Base-by-base conservation (phyloP, 2,329 filamentous ascomycete genomes). In the Orbilia brochopaga region DNA sequence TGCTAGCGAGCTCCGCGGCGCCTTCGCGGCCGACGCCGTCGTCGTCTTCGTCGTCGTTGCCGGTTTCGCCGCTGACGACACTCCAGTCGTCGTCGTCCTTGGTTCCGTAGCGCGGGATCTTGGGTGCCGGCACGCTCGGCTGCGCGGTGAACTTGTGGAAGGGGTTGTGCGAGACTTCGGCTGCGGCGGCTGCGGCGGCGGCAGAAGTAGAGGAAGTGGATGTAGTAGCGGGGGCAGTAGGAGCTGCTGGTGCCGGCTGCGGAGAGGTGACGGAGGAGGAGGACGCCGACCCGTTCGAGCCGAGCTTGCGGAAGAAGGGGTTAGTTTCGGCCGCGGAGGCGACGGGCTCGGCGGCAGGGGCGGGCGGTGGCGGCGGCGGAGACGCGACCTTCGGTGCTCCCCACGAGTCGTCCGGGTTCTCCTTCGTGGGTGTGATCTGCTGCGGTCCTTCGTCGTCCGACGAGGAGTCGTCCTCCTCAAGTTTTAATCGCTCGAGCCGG, bases 1-100 rank as follows among this genome's bases (percentile, higher is more conserved):
- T 94, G 5, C 91, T 96, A 15, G 94, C 94, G 40, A 99, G 86
- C 76, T 96, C 91, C 72, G 95, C 94, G 54, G 94, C 94, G 75
- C 87, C 91, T 69, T 89, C 88, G 61, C 91, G 91, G 56, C 90
- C 90, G 17, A 90, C 88, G 8, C 88, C 86, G 60, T 92, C 89
- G 63, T 86, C 85, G 61, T 90, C 87, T 19, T 89, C 87, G 2
- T 84, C 83, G 19, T 83, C 82, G 27, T 83, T 82, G 19, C 82
- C 81, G 30, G 83, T 81, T 85, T 87, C 69, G 89, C 88, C 13
- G 72, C 91, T 92, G 24, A 87, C 87, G 11, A 85, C 86, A 73
- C 86, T 89, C 92, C 93, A 97, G 77, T 92, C 92, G 73, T 96
- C 88, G 74, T 88, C 86, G 77, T 86, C 84, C 19, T 85, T 85